These are phyloP conservation scores for Sistotremastrum suecicum DNA, from an alignment of 768 basidiomycete genomes.

Conservation along the genomic window DNA sequence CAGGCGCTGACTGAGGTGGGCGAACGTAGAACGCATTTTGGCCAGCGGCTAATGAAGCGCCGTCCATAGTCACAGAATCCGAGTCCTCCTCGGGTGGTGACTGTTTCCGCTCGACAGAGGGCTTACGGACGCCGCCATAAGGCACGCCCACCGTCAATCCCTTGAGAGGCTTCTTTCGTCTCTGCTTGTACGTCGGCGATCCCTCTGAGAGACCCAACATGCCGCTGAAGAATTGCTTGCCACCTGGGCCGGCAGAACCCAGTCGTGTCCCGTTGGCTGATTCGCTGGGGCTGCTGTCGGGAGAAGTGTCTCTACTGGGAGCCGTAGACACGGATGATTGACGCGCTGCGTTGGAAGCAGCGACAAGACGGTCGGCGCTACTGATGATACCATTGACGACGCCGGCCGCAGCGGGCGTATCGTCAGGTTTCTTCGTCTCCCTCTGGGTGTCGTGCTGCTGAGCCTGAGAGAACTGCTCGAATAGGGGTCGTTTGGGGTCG, in stretches of 20 bases:
- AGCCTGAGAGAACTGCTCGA: constrained; percentile 67
- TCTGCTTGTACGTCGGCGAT: constrained; percentile 77
- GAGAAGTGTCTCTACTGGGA: background rate
- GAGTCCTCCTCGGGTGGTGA: constrained; percentile 3
- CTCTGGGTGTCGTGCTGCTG: constrained; percentile 13
- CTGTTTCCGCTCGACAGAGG: constrained; percentile 11
- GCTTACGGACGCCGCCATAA: constrained; percentile 16
- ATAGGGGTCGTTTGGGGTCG: constrained; percentile 72
- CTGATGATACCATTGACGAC: background rate
- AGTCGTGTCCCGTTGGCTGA: no score
- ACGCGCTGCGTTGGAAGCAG: constrained; percentile 1
- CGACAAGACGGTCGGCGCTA: background rate
- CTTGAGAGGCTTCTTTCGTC: constrained; percentile 59
- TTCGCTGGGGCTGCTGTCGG: background rate
- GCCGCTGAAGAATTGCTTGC: constrained; percentile 23
- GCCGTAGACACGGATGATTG: background rate
- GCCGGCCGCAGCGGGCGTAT: constrained; percentile 10
- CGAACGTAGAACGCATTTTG: no score
- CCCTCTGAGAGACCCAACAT: constrained; percentile 73
- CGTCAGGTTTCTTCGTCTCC: constrained; percentile 22
- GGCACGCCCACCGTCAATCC: constrained; percentile 12
- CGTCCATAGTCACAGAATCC: no score
- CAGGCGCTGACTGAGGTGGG: no score
- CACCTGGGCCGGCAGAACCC: constrained; percentile 4
- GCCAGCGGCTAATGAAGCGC: no score